Evolutionary conservation across 208 protist genomes (phyloP).

Genomic region (Trypanosoma congolense): DNA sequence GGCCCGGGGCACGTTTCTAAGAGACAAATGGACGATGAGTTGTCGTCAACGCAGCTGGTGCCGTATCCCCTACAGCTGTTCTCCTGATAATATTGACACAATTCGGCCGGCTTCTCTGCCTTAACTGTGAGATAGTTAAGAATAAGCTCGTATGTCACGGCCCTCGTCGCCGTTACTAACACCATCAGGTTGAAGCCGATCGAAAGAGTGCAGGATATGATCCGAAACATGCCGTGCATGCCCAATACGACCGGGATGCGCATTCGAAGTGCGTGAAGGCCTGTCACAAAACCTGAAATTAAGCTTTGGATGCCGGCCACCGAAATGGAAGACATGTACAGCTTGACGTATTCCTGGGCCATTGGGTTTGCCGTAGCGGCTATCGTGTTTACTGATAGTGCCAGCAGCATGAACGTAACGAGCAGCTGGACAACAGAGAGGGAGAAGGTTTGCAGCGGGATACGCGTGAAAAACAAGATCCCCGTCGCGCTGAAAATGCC

Average conservation of each 20-base stretch:
- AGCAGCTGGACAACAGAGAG: slow-evolving; percentile 47
- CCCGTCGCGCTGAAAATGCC: slow-evolving; percentile 50
- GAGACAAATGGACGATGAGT: slow-evolving; percentile 12
- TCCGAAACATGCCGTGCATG: slow-evolving; percentile 10
- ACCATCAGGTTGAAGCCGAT: slow-evolving; percentile 34
- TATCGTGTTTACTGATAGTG: slow-evolving; percentile 31
- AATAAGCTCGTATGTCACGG: slow-evolving; percentile 17
- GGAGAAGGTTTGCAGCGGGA: slow-evolving; percentile 64
- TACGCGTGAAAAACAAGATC: slow-evolving; percentile 56
- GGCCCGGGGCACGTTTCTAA: neutral
- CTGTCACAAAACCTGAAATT: slow-evolving; percentile 26
- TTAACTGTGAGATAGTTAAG: slow-evolving; percentile 2
- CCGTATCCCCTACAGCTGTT: slow-evolving; percentile 48
- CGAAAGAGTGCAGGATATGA: slow-evolving; percentile 8
- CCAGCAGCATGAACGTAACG: slow-evolving; percentile 25
- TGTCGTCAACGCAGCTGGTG: slow-evolving; percentile 14
- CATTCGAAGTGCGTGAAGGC: slow-evolving; percentile 54
- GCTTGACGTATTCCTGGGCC: slow-evolving; percentile 29
- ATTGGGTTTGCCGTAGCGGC: slow-evolving; percentile 9
- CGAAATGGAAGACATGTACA: slow-evolving; percentile 29
- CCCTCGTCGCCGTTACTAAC: slow-evolving; percentile 33
- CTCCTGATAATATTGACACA: slow-evolving; percentile 25
- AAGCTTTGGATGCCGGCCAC: slow-evolving; percentile 24
- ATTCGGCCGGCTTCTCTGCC: neutral
- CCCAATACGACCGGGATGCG: slow-evolving; percentile 23